Evolutionary conservation across 805 yeast species (phyloP).

Genomic region (Barnettozyma sp.): DNA sequence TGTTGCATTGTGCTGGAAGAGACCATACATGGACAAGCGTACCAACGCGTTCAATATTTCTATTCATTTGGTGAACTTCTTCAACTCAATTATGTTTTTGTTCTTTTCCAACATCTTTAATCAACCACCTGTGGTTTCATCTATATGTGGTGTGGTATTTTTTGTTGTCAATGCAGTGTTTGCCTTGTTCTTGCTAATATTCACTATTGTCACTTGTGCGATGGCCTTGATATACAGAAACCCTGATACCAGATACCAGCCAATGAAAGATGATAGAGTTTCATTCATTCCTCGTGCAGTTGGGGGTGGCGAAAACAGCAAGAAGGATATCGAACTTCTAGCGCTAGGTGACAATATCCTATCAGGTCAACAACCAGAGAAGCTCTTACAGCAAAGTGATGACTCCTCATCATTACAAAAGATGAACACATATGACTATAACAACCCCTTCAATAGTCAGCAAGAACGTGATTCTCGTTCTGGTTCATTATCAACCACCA

Average conservation of each 20-base stretch:
- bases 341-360: conserved; percentile 26
- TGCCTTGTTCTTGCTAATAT: conserved; percentile 72
- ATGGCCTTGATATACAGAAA: conserved; percentile 81
- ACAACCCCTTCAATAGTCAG: not conserved
- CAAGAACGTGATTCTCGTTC: conserved; percentile 6
- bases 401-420: conserved; percentile 4
- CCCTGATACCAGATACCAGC: conserved; percentile 93
- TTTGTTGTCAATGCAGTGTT: conserved; percentile 86
- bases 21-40: conserved; percentile 93
- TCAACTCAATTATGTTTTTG: conserved; percentile 81
- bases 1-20: conserved; percentile 53
- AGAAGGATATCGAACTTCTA: conserved; percentile 25
- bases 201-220: conserved; percentile 83
- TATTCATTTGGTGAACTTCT: conserved; percentile 68
- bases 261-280: conserved; percentile 93
- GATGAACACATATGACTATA: not conserved
- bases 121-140: conserved; percentile 82
- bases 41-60: conserved; percentile 91
- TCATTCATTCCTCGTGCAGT: conserved; percentile 74
- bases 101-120: conserved; percentile 81
- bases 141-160: conserved; percentile 85
- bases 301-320: conserved; percentile 20
- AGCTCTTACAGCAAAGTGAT: conserved; percentile 14
- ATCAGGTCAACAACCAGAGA: conserved; percentile 25
- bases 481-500: conserved; percentile 3